Evolutionary conservation across 371 early-diverging fungal species (phyloP).

Genomic region (Mortierella sp.): DNA sequence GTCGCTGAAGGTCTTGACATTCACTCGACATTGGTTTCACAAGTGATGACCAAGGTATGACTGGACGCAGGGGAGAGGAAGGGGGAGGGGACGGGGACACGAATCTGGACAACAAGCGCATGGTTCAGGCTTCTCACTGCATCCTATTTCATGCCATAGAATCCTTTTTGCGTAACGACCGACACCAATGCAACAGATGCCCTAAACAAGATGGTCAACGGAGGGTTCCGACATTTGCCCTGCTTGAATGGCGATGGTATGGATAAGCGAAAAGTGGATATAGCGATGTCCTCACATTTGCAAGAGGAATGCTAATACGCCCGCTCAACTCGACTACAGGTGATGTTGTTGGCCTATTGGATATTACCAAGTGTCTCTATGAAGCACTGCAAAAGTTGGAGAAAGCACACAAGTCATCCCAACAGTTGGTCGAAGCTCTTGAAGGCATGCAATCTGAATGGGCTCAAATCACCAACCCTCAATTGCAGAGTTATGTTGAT

Average conservation of each 20-base stretch:
- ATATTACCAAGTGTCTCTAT: constrained; percentile 94
- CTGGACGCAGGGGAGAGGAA: too few species aligned
- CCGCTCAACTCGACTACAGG: too few species aligned
- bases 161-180: constrained; percentile 74
- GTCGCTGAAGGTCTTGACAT: constrained; percentile 84
- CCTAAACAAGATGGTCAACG: constrained; percentile 80
- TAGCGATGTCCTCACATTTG: not conserved
- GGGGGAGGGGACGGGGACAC: too few species aligned
- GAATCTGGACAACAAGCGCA: too few species aligned
- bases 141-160: too few species aligned
- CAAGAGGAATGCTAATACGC: too few species aligned
- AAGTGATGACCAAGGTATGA: constrained; percentile 77
- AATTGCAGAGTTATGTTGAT: constrained; percentile 48
- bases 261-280: not conserved
- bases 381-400: constrained; percentile 93
- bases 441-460: constrained; percentile 90
- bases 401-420: constrained; percentile 84
- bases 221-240: constrained; percentile 81
- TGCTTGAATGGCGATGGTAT: constrained; percentile 40
- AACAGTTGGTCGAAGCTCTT: constrained; percentile 84
- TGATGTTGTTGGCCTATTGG: constrained; percentile 91
- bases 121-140: too few species aligned
- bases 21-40: constrained; percentile 69
- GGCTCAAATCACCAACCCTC: constrained; percentile 52
- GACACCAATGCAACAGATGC: constrained; percentile 77